Percentiles rank a stretch among this genome's conserved stretches.
Conservation (phyloP, 2,329 filamentous ascomycete genomes). For the Arthrobotrys conoides region DNA sequence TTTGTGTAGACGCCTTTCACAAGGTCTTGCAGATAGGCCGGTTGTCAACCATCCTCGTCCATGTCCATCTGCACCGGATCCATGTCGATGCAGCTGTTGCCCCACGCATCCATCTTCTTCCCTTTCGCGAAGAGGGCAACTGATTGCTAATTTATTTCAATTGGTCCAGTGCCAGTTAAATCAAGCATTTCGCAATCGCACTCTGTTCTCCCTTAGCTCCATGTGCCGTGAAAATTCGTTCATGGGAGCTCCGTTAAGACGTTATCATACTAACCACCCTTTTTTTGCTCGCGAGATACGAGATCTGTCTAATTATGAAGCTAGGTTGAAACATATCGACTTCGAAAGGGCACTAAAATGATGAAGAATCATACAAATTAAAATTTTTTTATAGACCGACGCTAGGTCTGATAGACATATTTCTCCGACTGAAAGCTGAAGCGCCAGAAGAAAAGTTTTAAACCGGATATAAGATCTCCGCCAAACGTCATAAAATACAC, state of each 20-base stretch:
- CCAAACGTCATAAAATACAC: neutral
- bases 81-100: slow-evolving; percentile 58
- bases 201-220: slow-evolving; percentile 38
- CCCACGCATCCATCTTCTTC: slow-evolving; percentile 54
- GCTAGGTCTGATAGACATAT: slow-evolving; percentile 22
- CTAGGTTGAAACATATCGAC: slow-evolving; percentile 35
- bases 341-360: neutral
- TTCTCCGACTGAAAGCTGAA: slow-evolving; percentile 34
- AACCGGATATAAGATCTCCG: slow-evolving; percentile 17
- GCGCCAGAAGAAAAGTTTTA: slow-evolving; percentile 15
- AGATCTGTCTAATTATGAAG: slow-evolving; percentile 22
- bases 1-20: slow-evolving; percentile 17
- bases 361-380: too few relatives aligned
- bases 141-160: slow-evolving; percentile 58
- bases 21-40: slow-evolving; percentile 32
- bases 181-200: slow-evolving; percentile 49
- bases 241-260: slow-evolving; percentile 59
- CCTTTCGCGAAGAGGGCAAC: slow-evolving; percentile 54
- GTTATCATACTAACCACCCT: slow-evolving; percentile 23
- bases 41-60: slow-evolving; percentile 37
- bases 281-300: slow-evolving; percentile 11
- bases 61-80: slow-evolving; percentile 43
- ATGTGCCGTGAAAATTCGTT: slow-evolving; percentile 60
- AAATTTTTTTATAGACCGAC: slow-evolving; percentile 17
- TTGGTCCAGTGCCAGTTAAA: slow-evolving; percentile 37